Conservation (phyloP, 768 basidiomycete species). For the Ephemerocybe angulata region DNA sequence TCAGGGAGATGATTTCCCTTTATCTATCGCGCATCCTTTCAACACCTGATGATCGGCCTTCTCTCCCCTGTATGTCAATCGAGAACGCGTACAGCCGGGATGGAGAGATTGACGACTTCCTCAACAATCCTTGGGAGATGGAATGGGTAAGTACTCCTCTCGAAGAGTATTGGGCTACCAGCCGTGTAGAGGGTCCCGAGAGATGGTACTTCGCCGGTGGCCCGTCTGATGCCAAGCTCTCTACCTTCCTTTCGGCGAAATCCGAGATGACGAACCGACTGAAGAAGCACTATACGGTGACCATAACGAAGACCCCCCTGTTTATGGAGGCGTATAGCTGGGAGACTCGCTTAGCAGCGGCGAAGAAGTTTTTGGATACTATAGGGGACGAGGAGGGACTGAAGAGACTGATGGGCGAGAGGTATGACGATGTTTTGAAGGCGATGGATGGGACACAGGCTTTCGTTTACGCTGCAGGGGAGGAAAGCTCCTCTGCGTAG, state of each 20-base stretch:
- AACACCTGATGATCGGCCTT: background rate
- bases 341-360: constrained; percentile 20
- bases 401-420: constrained; percentile 27
- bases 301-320: constrained; percentile 24
- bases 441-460: background rate
- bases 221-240: too few species aligned
- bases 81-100: constrained; percentile 31
- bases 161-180: constrained; percentile 20
- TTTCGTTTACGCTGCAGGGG: too few species aligned
- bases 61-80: constrained; percentile 11
- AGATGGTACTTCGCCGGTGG: too few species aligned
- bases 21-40: background rate
- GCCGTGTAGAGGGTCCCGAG: too few species aligned
- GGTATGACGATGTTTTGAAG: constrained; percentile 12
- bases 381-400: constrained; percentile 26
- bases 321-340: constrained; percentile 20
- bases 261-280: constrained; percentile 2
- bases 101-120: constrained; percentile 23
- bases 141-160: constrained; percentile 23
- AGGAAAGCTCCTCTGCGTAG: too few species aligned
- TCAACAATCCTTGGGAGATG: constrained; percentile 14
- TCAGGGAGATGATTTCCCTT: background rate
- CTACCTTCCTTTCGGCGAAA: too few species aligned
- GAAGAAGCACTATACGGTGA: constrained; percentile 25
- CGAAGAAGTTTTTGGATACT: constrained; percentile 22